phyloP scores from a whole-genome alignment of 345 rosid species.

The Anacardium occidentale region DNA sequence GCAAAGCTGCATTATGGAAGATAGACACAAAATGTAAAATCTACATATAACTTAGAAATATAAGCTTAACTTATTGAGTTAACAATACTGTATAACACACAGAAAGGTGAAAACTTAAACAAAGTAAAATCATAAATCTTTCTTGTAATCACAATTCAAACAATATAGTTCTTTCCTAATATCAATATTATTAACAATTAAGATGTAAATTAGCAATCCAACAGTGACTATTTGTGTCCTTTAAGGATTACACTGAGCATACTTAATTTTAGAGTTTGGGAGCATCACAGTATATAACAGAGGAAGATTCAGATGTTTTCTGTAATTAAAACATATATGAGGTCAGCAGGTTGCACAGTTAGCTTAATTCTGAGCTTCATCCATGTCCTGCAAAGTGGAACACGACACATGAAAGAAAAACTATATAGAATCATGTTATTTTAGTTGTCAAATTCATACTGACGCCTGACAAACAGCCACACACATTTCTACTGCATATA shows the following conservation, averaged over 20 bases:
- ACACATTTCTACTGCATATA: too few species aligned
- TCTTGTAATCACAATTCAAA: too few species aligned
- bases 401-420: too few species aligned
- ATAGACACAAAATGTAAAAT: neutral
- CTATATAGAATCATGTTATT: too few species aligned
- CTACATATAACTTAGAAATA: constrained; percentile 15
- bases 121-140: neutral
- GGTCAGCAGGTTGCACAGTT: too few species aligned
- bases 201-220: neutral
- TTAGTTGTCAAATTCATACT: too few species aligned
- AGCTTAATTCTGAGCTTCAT: neutral
- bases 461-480: too few species aligned
- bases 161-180: neutral
- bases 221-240: neutral
- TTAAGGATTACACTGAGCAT: neutral
- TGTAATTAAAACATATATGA: too few species aligned
- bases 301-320: too few species aligned
- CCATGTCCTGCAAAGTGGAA: too few species aligned
- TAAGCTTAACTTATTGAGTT: too few species aligned
- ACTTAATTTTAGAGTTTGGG: neutral
- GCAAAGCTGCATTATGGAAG: constrained; percentile 56
- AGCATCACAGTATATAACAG: neutral
- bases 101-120: too few species aligned
- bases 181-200: neutral
- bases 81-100: neutral